phyloP scores from a whole-genome alignment of 164 flowering plant species.

The Magnolia kwangsiensis region DNA sequence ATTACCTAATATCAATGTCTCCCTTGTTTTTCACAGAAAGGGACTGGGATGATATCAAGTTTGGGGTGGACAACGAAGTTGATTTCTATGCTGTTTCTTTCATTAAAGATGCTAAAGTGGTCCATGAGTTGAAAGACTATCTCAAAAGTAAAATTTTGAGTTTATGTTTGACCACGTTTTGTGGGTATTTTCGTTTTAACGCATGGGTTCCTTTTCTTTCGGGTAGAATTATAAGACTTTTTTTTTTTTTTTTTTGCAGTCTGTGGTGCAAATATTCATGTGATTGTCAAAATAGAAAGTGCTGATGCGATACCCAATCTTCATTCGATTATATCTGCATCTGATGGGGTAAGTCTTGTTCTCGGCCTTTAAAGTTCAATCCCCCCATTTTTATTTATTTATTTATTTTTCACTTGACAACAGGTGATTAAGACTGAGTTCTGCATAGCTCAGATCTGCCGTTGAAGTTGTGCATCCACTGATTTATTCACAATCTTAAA shows the following conservation, averaged over 20 bases:
- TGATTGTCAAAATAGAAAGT: conserved; percentile 89
- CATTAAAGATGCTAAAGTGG: conserved; percentile 94
- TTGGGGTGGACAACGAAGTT: conserved; percentile 93
- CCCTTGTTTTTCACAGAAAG: conserved; percentile 50
- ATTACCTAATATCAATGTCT: not conserved
- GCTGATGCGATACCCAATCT: conserved; percentile 96
- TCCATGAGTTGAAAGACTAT: conserved; percentile 86
- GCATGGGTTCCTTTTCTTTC: not conserved
- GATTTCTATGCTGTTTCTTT: conserved; percentile 99
- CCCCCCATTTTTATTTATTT: too few relatives aligned
- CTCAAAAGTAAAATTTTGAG: conserved; percentile 57
- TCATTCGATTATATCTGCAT: conserved; percentile 81
- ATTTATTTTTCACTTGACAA: too few relatives aligned
- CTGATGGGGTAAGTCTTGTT: conserved; percentile 77
- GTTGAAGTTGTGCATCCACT: too few relatives aligned
- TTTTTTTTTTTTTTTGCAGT: conserved; percentile 31
- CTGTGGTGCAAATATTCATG: conserved; percentile 78
- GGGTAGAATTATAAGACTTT: not conserved
- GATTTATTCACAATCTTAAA: too few relatives aligned
- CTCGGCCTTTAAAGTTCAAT: not conserved
- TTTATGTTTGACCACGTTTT: conserved; percentile 17
- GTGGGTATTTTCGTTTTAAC: conserved; percentile 8
- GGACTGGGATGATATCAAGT: conserved; percentile 99
- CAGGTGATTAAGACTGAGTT: too few relatives aligned
- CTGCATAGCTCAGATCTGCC: too few relatives aligned